A percentile compares a stretch with the other conserved stretches of the same genome.
Conservation (phyloP, 495 filamentous ascomycete species). For the Cladorrhinum samala region DNA sequence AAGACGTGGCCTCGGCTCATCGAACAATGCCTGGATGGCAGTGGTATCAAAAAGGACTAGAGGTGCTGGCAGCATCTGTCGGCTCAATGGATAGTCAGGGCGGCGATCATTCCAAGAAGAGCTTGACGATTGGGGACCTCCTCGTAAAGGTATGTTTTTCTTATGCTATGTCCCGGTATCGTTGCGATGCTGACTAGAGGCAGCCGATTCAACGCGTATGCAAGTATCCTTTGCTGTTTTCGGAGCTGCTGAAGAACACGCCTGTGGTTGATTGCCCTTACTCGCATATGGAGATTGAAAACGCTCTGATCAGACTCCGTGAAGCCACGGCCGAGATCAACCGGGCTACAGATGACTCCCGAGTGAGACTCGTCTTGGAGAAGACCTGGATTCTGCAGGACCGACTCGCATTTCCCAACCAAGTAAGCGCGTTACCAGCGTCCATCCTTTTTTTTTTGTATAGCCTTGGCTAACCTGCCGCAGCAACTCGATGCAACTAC, state of each 20-base stretch:
- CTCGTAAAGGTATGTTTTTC: conserved; percentile 69
- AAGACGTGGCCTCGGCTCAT: conserved; percentile 65
- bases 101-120: conserved; percentile 56
- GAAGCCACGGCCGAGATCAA: conserved; percentile 72
- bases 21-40: conserved; percentile 69
- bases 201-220: conserved; percentile 87
- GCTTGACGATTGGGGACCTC: conserved; percentile 75
- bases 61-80: conserved; percentile 72
- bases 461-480: conserved; percentile 14
- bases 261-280: conserved; percentile 77
- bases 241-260: conserved; percentile 73
- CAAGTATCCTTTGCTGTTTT: conserved; percentile 84
- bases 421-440: conserved; percentile 41
- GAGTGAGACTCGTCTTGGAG: conserved; percentile 54
- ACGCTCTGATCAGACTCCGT: conserved; percentile 63
- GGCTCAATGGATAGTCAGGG: conserved; percentile 60
- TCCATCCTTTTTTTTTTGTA: neutral
- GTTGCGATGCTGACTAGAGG: conserved; percentile 15
- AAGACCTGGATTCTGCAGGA: conserved; percentile 76
- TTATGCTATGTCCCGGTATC: neutral
- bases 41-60: conserved; percentile 78
- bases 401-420: conserved; percentile 63
- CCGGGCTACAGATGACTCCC: conserved; percentile 58
- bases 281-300: conserved; percentile 71
- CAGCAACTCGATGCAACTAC: conserved; percentile 40